Base-by-base conservation (phyloP, 2,329 filamentous ascomycete species). In the Dothideomycetes sp. region DNA sequence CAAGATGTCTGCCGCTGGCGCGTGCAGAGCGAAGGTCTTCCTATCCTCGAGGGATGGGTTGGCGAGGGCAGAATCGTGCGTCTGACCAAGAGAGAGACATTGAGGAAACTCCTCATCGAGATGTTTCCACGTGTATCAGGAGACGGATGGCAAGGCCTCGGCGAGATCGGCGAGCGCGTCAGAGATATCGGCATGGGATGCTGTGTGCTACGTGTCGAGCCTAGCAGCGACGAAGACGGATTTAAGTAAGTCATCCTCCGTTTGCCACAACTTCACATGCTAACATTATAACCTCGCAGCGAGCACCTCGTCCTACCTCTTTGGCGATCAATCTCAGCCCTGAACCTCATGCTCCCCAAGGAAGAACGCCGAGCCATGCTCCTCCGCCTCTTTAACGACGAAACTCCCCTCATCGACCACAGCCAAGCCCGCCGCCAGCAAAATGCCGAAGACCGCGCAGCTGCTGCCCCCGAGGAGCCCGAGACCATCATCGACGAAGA, bases 301-400 rank as follows among this genome's bases (percentile, higher is more conserved):
- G 89, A 96, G 66, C 70, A 76, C 18, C 86, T 95, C 76, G 84
- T 89, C 2, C 72, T 98, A 14, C 91, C 91, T 3, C 68, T 98
- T 19, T 98, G 91, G 91, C 82, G 93, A 63, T 93, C 87, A 57
- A 75, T 94, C 45, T 80, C 88, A 51, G 89, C 83, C 15, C 71
- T 96, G 43, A 98, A 98, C 60, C 75, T 98, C 39, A 98, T 98
- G 91, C 70, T 98, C 55, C 89, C 91, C 36, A 98, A 98, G 68
- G 91, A 98, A 60, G 91, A 98, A 49, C 77, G 91, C 12, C 81
- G 62, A 17, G 91, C 91, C 1, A 93, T 96, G 85, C 66, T 96
- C 50, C 69, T 96, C 47, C 74, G 91, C 16, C 70, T 98, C 45
- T 98, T 81, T 66, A 93, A 95, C 57, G 89, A 96, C 51, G 81